Base-by-base conservation (phyloP, 2,329 filamentous ascomycete species). In the Ramularia endophylla region DNA sequence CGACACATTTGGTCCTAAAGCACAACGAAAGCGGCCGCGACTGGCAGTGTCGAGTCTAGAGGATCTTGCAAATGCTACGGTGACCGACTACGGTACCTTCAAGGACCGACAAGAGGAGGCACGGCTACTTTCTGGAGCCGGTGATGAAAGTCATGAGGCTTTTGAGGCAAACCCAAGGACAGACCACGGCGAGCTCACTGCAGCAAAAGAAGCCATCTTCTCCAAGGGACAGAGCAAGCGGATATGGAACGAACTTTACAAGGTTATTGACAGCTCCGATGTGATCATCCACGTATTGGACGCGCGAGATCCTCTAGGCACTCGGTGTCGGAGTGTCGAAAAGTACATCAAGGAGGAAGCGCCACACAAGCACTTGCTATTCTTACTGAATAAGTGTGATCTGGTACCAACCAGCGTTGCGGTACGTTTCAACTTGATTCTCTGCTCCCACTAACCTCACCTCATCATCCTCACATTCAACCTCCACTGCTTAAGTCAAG, bases 211-310 rank as follows among this genome's bases (percentile, higher is more conserved):
- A 49, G 82, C 89, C 28, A 86, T 97, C 45, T 97, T 97, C 67
- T 83, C 78, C 55, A 97, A 97, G 68, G 92, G 92, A 13, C 89
- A 95, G 65, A 90, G 83, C 59, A 95, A 95, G 68, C 78, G 92
- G 52, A 95, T 95, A 54, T 95, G 87, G 89, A 97, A 97, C 67
- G 90, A 98, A 63, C 70, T 97, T 31, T 84, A 65, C 56, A 94
- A 94, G 68, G 88, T 92, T 57, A 92, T 95, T 47, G 90, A 95
- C 67, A 94, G 87, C 3, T 92, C 85, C 8, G 92, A 98, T 65
- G 90, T 98, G 27, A 80, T 98, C 33, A 83, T 98, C n/a, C 92
- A 95, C 58, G 85, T 95, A 11, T 70, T 95, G 1, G 90, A 95
- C 65, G 88, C 89, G 29, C 77, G 88, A 66, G 88, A 95, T 65